Conservation (phyloP, 345 rosid genomes). For the Camelina hispida region DNA sequence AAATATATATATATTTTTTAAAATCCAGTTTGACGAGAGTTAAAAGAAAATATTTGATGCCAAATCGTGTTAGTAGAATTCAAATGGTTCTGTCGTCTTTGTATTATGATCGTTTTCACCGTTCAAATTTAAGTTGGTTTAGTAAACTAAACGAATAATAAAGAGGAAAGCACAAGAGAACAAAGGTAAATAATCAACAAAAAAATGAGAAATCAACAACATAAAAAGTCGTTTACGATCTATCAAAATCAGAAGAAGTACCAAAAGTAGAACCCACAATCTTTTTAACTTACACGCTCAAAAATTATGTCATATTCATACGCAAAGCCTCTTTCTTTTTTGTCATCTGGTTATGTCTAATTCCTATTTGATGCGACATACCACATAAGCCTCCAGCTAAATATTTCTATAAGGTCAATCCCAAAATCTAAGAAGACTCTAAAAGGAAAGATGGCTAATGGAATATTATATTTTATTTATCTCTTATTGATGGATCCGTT, state of each 20-base stretch:
- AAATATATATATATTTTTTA: too few species aligned
- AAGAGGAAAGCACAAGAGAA: background rate
- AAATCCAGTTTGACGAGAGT: background rate
- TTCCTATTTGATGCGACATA: constrained; percentile 35
- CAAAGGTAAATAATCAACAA: background rate
- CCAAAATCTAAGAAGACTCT: constrained; percentile 3
- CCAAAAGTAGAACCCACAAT: constrained; percentile 46
- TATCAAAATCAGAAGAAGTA: constrained; percentile 37
- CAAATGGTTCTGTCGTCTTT: constrained; percentile 16
- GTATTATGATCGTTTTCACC: background rate
- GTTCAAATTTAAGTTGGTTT: background rate
- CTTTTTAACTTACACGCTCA: constrained; percentile 43
- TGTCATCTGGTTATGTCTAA: constrained; percentile 33
- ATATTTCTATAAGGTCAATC: constrained; percentile 8
- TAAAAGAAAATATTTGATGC: background rate
- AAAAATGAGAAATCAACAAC: constrained; percentile 15
- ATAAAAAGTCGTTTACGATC: constrained; percentile 18
- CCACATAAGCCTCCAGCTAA: constrained; percentile 36
- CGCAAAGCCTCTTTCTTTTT: constrained; percentile 29
- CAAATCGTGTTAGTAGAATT: background rate
- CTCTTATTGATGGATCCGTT: constrained; percentile 24
- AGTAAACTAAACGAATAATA: background rate
- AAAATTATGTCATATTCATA: constrained; percentile 37
- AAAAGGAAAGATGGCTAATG: constrained; percentile 21
- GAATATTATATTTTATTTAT: constrained; percentile 12